Evolutionary conservation across 2,329 filamentous ascomycete genomes (phyloP).

Genomic region (Neurospora crassa): DNA sequence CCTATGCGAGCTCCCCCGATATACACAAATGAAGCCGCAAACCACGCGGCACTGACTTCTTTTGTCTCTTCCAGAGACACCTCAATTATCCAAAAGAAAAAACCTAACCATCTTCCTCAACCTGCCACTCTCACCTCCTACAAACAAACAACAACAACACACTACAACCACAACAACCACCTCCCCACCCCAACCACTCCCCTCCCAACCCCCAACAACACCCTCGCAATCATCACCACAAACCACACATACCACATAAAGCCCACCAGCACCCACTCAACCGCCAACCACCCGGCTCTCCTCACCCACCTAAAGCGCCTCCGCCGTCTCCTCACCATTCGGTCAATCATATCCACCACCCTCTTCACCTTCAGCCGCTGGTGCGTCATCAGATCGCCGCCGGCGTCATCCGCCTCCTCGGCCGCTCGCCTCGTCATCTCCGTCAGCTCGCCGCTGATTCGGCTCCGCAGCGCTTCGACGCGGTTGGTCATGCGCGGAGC

Average conservation of each 20-base stretch:
- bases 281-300: constrained; percentile 65
- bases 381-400: constrained; percentile 63
- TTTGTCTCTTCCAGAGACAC: neutral
- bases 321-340: constrained; percentile 61
- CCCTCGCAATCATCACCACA: constrained; percentile 65
- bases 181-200: constrained; percentile 50
- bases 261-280: constrained; percentile 82
- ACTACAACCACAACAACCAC: constrained; percentile 76
- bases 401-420: constrained; percentile 73
- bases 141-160: neutral
- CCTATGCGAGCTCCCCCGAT: neutral
- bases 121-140: neutral
- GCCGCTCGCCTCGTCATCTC: constrained; percentile 56
- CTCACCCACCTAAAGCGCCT: constrained; percentile 64
- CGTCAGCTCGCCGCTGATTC: constrained; percentile 43
- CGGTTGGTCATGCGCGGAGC: constrained; percentile 41
- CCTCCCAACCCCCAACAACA: constrained; percentile 53
- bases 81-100: neutral
- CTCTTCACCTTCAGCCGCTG: constrained; percentile 74
- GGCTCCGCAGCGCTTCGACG: constrained; percentile 37
- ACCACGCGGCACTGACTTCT: neutral
- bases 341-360: constrained; percentile 68
- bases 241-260: constrained; percentile 96
- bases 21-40: neutral
- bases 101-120: neutral